Percentiles rank a stretch among this genome's conserved stretches.
These are phyloP conservation scores for Fusarium circinatum DNA, from an alignment of 2,329 filamentous ascomycete species.

Conservation along the genomic window DNA sequence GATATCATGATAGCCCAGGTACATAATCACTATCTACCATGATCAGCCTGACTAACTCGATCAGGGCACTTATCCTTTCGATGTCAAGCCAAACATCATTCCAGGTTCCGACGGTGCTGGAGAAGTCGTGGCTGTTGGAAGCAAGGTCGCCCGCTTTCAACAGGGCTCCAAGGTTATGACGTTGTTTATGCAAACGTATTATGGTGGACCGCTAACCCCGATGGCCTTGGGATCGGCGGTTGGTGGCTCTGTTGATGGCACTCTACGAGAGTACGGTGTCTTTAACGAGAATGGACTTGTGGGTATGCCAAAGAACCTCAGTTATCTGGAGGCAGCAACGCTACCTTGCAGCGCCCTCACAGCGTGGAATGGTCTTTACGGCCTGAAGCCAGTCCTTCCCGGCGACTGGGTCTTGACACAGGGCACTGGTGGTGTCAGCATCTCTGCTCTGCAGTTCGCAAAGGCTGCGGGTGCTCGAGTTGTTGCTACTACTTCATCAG, in stretches of 20 bases:
- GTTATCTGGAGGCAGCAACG: neutral
- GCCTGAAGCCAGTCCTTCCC: neutral
- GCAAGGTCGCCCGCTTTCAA: neutral
- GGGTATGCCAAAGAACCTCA: neutral
- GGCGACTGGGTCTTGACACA: neutral
- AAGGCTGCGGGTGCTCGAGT: neutral
- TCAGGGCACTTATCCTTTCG: neutral
- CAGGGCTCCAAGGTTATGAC: neutral
- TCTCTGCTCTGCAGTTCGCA: neutral
- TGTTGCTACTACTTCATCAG: neutral
- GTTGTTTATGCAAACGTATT: neutral
- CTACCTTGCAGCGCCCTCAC: neutral
- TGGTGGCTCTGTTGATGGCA: neutral
- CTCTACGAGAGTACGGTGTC: neutral
- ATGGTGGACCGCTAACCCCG: neutral
- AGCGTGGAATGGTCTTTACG: neutral
- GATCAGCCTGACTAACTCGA: fast-evolving
- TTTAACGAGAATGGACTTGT: neutral
- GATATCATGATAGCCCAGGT: neutral
- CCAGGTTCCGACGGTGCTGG: neutral
- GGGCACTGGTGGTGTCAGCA: neutral
- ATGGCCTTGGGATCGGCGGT: neutral
- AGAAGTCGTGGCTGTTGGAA: neutral
- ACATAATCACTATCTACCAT: fast-evolving
- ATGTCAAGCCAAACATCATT: neutral